Conservation (phyloP, 2,329 filamentous ascomycete genomes). For the Sporothrix brunneoviolacea region DNA sequence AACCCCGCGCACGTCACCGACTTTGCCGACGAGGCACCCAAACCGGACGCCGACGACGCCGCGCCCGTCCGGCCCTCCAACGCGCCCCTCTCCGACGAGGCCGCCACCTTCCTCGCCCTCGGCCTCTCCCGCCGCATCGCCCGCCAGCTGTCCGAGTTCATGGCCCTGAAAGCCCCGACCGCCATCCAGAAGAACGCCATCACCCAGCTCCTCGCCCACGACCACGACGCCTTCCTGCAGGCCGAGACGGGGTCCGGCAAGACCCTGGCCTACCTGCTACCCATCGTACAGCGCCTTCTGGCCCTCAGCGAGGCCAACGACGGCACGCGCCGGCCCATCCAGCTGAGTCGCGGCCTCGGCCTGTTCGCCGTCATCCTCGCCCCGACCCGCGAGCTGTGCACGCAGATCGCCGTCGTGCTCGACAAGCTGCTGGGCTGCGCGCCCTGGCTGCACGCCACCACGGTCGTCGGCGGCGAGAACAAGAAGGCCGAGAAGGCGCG, state of each 20-base stretch:
- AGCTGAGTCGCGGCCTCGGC: conserved; percentile 76
- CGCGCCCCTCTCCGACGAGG: conserved; percentile 76
- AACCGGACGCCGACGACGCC: conserved; percentile 37
- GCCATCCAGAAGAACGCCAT: conserved; percentile 91
- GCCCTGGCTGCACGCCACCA: conserved; percentile 89
- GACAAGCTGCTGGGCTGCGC: conserved; percentile 81
- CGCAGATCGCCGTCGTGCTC: conserved; percentile 83
- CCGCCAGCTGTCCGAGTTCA: conserved; percentile 74
- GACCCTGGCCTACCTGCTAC: conserved; percentile 89
- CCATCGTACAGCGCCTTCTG: conserved; percentile 83
- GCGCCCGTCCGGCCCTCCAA: conserved; percentile 69
- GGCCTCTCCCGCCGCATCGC: conserved; percentile 77
- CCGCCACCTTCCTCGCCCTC: conserved; percentile 78
- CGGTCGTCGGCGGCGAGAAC: conserved; percentile 64
- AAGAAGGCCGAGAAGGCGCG: conserved; percentile 85
- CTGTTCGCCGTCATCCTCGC: conserved; percentile 91
- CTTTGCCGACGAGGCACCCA: conserved; percentile 35
- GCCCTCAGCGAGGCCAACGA: conserved; percentile 57
- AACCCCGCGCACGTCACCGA: conserved; percentile 70
- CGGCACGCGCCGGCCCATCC: conserved; percentile 33
- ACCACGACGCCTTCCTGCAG: conserved; percentile 90
- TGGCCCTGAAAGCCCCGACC: conserved; percentile 84
- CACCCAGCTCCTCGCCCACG: conserved; percentile 68
- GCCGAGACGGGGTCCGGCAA: conserved; percentile 97
- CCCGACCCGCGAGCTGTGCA: conserved; percentile 87